phyloP scores from a whole-genome alignment of 2,329 filamentous ascomycete genomes.

The Lachnellula subtilissima region DNA sequence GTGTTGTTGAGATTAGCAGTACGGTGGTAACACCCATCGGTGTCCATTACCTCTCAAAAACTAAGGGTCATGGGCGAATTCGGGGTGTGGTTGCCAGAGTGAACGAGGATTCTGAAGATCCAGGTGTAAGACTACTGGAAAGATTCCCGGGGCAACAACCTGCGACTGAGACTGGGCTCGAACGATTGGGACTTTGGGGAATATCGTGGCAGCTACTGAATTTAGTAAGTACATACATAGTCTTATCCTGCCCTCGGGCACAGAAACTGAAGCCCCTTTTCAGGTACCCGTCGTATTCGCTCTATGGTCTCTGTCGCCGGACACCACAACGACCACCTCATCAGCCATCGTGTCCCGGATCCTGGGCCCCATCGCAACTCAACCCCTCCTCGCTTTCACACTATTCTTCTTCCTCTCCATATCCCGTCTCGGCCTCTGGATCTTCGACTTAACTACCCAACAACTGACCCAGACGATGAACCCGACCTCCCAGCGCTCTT shows the following conservation, averaged over 20 bases:
- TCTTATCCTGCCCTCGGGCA: not conserved
- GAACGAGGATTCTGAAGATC: slow-evolving; percentile 24
- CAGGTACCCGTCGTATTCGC: slow-evolving; percentile 35
- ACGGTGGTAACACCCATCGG: slow-evolving; percentile 48
- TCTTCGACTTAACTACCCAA: slow-evolving; percentile 41
- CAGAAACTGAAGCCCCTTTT: not conserved
- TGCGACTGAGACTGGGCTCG: slow-evolving; percentile 31
- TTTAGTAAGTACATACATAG: slow-evolving; percentile 28
- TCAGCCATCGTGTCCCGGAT: slow-evolving; percentile 8
- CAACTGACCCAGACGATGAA: slow-evolving; percentile 40
- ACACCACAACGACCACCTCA: slow-evolving; percentile 15
- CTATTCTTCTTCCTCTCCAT: slow-evolving; percentile 38
- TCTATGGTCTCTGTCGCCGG: slow-evolving; percentile 29
- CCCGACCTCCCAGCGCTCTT: slow-evolving; percentile 32
- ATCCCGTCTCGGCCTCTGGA: slow-evolving; percentile 41
- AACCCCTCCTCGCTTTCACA: slow-evolving; percentile 29
- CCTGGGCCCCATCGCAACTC: slow-evolving; percentile 11
- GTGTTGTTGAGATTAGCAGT: slow-evolving; percentile 47
- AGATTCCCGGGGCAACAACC: slow-evolving; percentile 5
- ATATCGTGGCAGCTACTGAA: slow-evolving; percentile 38
- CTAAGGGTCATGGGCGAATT: slow-evolving; percentile 27
- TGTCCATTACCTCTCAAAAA: slow-evolving; percentile 36
- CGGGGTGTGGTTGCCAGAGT: slow-evolving; percentile 9
- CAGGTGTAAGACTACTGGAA: slow-evolving; percentile 16
- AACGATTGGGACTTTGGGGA: slow-evolving; percentile 39